These are phyloP conservation scores for Elongisporangium undulatum DNA, from an alignment of 352 stramenopile species.

Conservation along the genomic window DNA sequence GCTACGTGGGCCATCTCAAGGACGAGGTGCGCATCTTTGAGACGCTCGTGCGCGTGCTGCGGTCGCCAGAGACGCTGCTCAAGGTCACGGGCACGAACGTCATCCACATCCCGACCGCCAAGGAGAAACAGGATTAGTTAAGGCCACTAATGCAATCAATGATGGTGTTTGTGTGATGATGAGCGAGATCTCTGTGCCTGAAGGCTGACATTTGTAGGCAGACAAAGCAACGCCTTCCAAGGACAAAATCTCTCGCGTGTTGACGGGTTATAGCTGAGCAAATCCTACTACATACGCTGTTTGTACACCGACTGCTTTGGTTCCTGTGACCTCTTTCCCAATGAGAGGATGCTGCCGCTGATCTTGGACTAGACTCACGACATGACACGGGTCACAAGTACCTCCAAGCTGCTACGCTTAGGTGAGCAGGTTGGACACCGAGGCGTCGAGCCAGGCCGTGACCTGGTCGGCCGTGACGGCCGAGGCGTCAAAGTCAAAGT, in stretches of 20 bases:
- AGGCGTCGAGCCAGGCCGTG: slow-evolving; percentile 26
- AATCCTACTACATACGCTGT: background rate
- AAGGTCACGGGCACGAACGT: slow-evolving; percentile 84
- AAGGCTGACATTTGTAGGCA: background rate
- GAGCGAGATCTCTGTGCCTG: too few relatives aligned
- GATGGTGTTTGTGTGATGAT: too few relatives aligned
- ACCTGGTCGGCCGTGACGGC: slow-evolving; percentile 25
- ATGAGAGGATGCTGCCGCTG: background rate
- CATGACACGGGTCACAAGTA: background rate
- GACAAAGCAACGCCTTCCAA: background rate
- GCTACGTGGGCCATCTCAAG: slow-evolving; percentile 85
- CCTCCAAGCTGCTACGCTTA: slow-evolving; percentile 5
- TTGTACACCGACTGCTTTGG: background rate
- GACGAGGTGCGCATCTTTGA: slow-evolving; percentile 88
- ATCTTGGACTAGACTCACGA: background rate
- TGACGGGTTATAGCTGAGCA: background rate
- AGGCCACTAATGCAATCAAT: too few relatives aligned
- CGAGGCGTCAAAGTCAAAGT: slow-evolving; percentile 37
- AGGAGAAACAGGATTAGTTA: slow-evolving; percentile 76
- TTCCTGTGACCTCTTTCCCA: background rate
- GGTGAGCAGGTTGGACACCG: slow-evolving; percentile 32
- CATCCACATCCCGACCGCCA: slow-evolving; percentile 82
- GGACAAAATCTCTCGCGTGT: background rate
- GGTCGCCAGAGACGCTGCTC: slow-evolving; percentile 77
- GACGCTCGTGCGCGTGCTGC: slow-evolving; percentile 78